phyloP scores from a whole-genome alignment of 1,284 basidiomycete species.

The Farysia itapuensis region DNA sequence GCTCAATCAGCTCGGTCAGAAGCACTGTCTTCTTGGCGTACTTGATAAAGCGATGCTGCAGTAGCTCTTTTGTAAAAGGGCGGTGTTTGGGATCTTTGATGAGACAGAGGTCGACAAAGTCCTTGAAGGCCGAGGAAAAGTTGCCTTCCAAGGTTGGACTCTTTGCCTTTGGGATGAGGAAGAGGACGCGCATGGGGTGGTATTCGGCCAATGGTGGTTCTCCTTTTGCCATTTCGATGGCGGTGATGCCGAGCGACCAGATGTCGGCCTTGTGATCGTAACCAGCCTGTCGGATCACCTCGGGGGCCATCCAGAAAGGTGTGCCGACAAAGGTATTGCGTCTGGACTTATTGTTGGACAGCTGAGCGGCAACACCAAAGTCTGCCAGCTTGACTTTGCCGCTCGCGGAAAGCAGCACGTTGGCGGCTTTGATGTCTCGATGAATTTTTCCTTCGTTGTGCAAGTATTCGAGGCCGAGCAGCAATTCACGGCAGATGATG shows the following conservation, averaged over 20 bases:
- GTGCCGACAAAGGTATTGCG: constrained; percentile 89
- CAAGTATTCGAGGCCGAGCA: constrained; percentile 91
- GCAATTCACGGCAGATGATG: constrained; percentile 86
- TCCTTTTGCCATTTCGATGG: constrained; percentile 63
- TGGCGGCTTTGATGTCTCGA: constrained; percentile 97
- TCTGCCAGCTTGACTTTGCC: constrained; percentile 97
- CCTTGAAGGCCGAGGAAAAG: constrained; percentile 83
- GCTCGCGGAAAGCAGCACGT: constrained; percentile 82
- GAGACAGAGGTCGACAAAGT: constrained; percentile 85
- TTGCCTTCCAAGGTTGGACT: constrained; percentile 84
- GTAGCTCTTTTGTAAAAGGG: constrained; percentile 83
- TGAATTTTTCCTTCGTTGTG: constrained; percentile 94
- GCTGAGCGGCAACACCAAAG: constrained; percentile 91
- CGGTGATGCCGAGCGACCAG: constrained; percentile 62
- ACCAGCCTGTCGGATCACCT: constrained; percentile 93
- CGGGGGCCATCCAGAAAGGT: constrained; percentile 97
- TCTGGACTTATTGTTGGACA: constrained; percentile 73
- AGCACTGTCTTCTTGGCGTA: constrained; percentile 74
- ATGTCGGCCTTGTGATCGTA: constrained; percentile 63
- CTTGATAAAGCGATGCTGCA: constrained; percentile 88
- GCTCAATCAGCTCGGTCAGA: constrained; percentile 80
- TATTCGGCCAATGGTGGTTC: constrained; percentile 63
- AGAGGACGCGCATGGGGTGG: constrained; percentile 63
- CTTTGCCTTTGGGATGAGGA: constrained; percentile 68
- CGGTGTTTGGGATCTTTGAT: constrained; percentile 90